A percentile compares a stretch with the other conserved stretches of the same genome.
phyloP scores from a whole-genome alignment of 1,139 yeast species.

The Schwanniomyces etchellsii region DNA sequence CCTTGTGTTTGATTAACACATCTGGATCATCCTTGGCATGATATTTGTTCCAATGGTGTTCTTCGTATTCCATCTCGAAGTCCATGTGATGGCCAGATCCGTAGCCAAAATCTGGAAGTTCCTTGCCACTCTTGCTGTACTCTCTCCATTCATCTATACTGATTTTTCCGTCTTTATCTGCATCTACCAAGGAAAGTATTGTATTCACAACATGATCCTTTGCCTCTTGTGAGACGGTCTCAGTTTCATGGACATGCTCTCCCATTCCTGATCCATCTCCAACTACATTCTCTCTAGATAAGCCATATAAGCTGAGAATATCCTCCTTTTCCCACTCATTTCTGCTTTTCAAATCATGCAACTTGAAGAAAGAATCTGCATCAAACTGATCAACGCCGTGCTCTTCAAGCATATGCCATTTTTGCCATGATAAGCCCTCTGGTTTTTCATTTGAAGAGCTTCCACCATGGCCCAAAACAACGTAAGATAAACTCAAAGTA shows the following conservation, averaged over 20 bases:
- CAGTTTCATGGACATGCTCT: constrained; percentile 54
- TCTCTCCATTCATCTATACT: constrained; percentile 65
- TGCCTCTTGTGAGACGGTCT: constrained; percentile 48
- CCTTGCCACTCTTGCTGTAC: constrained; percentile 59
- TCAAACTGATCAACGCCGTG: constrained; percentile 75
- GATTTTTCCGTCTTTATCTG: constrained; percentile 59
- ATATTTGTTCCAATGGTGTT: constrained; percentile 89
- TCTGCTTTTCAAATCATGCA: constrained; percentile 64
- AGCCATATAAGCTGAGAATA: constrained; percentile 76
- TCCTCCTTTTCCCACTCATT: constrained; percentile 57
- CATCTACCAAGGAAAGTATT: constrained; percentile 59
- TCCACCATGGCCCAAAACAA: too few relatives aligned
- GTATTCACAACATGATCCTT: constrained; percentile 51
- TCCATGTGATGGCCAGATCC: constrained; percentile 98
- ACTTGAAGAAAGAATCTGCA: constrained; percentile 68
- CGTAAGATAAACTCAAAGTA: too few relatives aligned
- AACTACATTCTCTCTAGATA: constrained; percentile 62
- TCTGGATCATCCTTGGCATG: constrained; percentile 83
- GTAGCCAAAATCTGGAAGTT: constrained; percentile 85
- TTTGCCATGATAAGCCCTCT: constrained; percentile 57
- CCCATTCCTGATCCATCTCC: constrained; percentile 95
- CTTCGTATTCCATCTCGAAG: constrained; percentile 88
- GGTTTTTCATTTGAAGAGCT: constrained; percentile 29
- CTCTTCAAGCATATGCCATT: constrained; percentile 88
- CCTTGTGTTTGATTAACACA: constrained; percentile 72